Base-by-base conservation (phyloP, 2,329 filamentous ascomycete species). In the Dichotomopilus funicola region DNA sequence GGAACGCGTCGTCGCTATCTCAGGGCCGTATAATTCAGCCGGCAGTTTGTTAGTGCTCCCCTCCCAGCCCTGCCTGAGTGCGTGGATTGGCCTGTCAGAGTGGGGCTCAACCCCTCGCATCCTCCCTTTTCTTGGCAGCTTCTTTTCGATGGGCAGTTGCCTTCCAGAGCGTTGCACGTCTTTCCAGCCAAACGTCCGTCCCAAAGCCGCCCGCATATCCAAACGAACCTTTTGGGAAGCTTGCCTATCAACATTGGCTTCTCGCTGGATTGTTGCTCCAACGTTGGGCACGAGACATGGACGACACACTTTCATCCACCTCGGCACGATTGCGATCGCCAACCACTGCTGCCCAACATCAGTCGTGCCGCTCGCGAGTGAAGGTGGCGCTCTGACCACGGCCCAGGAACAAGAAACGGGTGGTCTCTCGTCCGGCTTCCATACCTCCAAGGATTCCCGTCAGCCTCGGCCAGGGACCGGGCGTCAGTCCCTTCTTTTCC, bases 71-170 rank as follows among this genome's bases (percentile, higher is more conserved):
- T 19, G 10, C 10, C 19, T 13, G 37, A 6, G 11, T 33, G 45
- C 45, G 5, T 36, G 35, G 61, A 62, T 62, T 62, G 61, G 61
- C 52, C 53, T 51, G 49, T 43, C 41, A 40, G 46, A 51, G 58
- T 55, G 55, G 55, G 48, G 41, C 33, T 50, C 44, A 47, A 49
- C 55, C 47, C 52, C 52, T 57, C 52, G 52, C 49, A 43, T 35
- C 44, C 44, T 51, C 47, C 53, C 48, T 51, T 31, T 42, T 48
- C 56, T 55, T 58, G 60, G 55, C 56, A 54, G 51, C 49, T 34
- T 51, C 8, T 45, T 47, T 35, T 31, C 31, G 44, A 35, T 36
- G 19, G 19, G 19, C 19, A 27, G 19, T 27, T 27, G 19, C 19
- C 19, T 27, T 27, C 19, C 19, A 27, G 19, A 27, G 19, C 19